These are phyloP conservation scores for Coniferiporia sulphurascens DNA, from an alignment of 1,284 basidiomycete species.

Conservation along the genomic window DNA sequence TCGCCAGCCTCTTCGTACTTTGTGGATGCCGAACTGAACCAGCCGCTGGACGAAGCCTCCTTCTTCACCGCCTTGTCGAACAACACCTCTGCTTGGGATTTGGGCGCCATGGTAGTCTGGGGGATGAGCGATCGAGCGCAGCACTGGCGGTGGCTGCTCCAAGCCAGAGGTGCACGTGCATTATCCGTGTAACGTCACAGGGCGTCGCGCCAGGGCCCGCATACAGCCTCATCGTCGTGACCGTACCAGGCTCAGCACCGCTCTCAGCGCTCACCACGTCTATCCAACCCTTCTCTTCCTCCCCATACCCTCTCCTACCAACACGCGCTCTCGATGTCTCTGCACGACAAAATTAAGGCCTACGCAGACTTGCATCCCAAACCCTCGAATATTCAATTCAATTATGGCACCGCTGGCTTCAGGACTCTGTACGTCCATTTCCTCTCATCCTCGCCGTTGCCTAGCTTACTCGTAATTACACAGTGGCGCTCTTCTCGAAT, in stretches of 20 bases:
- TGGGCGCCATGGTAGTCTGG: slow-evolving; percentile 34
- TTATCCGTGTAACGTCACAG: not conserved
- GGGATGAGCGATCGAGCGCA: not conserved
- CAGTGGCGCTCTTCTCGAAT: slow-evolving; percentile 82
- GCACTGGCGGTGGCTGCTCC: not conserved
- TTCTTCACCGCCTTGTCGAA: slow-evolving; percentile 92
- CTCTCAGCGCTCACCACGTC: too few species aligned
- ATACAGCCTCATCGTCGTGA: too few species aligned
- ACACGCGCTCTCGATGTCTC: not conserved
- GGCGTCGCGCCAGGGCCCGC: too few species aligned
- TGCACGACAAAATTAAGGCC: slow-evolving; percentile 36
- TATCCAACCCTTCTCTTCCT: too few species aligned
- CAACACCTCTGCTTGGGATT: slow-evolving; percentile 64
- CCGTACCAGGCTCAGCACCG: too few species aligned
- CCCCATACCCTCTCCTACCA: too few species aligned
- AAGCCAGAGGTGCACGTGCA: not conserved
- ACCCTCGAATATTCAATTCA: slow-evolving; percentile 58
- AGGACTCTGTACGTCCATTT: slow-evolving; percentile 73
- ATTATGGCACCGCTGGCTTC: slow-evolving; percentile 96
- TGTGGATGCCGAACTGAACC: slow-evolving; percentile 77
- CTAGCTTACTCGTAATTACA: slow-evolving; percentile 20
- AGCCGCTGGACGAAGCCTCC: slow-evolving; percentile 74
- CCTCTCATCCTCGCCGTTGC: not conserved
- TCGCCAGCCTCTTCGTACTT: slow-evolving; percentile 95
- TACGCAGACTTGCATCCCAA: slow-evolving; percentile 61